Evolutionary conservation across 495 filamentous ascomycete genomes (phyloP), one percentile per base, ranked within the genome.

Genomic region (Clavariopsis aquatica): DNA sequence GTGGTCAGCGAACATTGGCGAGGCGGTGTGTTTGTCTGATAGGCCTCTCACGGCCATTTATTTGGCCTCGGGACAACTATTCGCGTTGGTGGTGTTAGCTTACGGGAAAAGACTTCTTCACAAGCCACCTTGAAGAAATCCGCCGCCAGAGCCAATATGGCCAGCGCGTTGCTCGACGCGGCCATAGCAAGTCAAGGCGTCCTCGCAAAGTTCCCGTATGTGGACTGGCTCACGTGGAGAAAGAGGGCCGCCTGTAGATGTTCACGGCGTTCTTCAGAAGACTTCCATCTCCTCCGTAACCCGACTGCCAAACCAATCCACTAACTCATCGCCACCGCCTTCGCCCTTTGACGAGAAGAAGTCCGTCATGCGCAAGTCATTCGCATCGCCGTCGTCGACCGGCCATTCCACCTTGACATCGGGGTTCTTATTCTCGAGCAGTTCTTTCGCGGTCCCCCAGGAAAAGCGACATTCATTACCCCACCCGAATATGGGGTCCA

Each of bases 401-500:
- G 91, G 89, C 94, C 94, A 98, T 38, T 96, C 92, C 1, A 95
- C 89, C 62, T 82, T 87, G 31, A 85, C 78, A 15, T 84, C 82
- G 56, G 82, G 82, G 27, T 79, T 73, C 61, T 84, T 81, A 24
- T 75, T 71, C 60, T 98, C 95, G 0, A 98, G 73, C 85, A 97
- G 84, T 73, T 97, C 92, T 74, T 92, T 98, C 10, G 88, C 90
- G 0, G 94, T 97, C 7, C 89, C 89, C 94, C 94, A 98, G 71
- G 91, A 94, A 65, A 97, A 97, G 34, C 94, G 82, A 71, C 90
- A 93, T 76, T 96, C 91, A 22, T 82, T 85, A 1, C 92, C 91
- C 95, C 95, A 98, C 15, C 94, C 94, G 78, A 98, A 98, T 0
- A 97, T 80, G 15, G 89, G 89, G 64, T 98, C 87, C 88, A 96